Base-by-base conservation (phyloP, 495 filamentous ascomycete species). In the Cladorrhinum samala region DNA sequence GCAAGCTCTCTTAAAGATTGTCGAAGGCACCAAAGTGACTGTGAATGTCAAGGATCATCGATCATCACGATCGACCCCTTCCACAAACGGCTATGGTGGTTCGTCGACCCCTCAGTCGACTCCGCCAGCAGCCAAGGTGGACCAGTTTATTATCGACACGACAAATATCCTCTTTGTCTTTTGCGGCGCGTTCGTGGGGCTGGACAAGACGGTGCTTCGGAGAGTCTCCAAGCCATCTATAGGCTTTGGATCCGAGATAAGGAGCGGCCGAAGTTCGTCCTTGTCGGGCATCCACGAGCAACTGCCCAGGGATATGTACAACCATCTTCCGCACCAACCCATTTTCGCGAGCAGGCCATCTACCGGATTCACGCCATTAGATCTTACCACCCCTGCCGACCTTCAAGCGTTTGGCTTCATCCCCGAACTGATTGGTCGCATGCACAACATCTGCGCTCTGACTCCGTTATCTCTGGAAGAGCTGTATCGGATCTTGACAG, bases 91-190 rank as follows among this genome's bases (percentile, higher is more conserved):
- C 18, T 30, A 16, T 27, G 24, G n/a, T n/a, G 20, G 20, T 16
- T 60, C 69, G 3, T 49, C 67, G 3, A 63, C 58, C 17, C 66
- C 72, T 6, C 58, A 65, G 4, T 60, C 67, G 13, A 59, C 66
- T 43, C 75, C 60, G 63, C 72, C 58, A 2, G 63, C 77, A 5
- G 72, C 74, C 1, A 96, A 95, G 67, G 82, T 84, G 8, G 93
- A 97, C 63, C 81, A 87, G 13, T 96, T 86, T 71, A 94, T 87
- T 49, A 82, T 98, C 40, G 86, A 91, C 57, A 98, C 93, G 0
- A 88, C 91, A 53, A 95, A 96, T 58, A 98, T 98, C 51, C 79
- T 98, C 16, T 98, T 98, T 67, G 86, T 98, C 43, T 96, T 90
- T 68, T 91, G 91, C 13, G 93, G 93, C 14, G 93, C 93, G 9